Evolutionary conservation across 2,329 filamentous ascomycete genomes (phyloP).

Genomic region (Alternaria ethzedia): DNA sequence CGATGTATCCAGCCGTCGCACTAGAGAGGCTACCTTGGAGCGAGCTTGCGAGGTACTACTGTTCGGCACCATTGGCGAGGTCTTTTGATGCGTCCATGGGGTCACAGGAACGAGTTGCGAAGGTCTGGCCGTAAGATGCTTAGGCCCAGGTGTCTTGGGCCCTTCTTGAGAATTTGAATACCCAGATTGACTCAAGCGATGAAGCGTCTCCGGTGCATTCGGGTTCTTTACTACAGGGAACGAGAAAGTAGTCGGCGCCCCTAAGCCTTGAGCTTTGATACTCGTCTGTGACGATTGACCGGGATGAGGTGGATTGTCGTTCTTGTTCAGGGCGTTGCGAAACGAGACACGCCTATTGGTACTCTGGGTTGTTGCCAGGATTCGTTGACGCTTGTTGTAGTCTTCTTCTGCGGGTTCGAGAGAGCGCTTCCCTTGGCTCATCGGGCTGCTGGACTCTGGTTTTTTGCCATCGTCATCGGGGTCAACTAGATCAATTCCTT

Average conservation of each 20-base stretch:
- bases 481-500: conserved; percentile 27
- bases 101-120: conserved; percentile 34
- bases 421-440: conserved; percentile 27
- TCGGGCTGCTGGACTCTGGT: conserved; percentile 3
- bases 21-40: conserved; percentile 26
- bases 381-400: conserved; percentile 21
- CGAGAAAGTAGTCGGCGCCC: conserved; percentile 58
- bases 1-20: conserved; percentile 18
- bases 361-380: conserved; percentile 10
- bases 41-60: conserved; percentile 23
- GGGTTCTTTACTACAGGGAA: conserved; percentile 82
- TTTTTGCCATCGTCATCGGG: conserved; percentile 18
- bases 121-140: conserved; percentile 19
- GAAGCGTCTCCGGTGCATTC: conserved; percentile 66
- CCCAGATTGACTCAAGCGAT: conserved; percentile 71
- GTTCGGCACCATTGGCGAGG: conserved; percentile 20
- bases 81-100: conserved; percentile 44
- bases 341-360: conserved; percentile 17
- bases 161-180: conserved; percentile 57
- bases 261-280: conserved; percentile 45
- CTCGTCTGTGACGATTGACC: conserved; percentile 49
- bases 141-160: conserved; percentile 35
- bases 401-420: conserved; percentile 12
- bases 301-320: conserved; percentile 4
- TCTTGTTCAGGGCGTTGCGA: conserved; percentile 9